These are phyloP conservation scores for Penicillium sp. DNA, from an alignment of 2,329 filamentous ascomycete species.

Conservation along the genomic window DNA sequence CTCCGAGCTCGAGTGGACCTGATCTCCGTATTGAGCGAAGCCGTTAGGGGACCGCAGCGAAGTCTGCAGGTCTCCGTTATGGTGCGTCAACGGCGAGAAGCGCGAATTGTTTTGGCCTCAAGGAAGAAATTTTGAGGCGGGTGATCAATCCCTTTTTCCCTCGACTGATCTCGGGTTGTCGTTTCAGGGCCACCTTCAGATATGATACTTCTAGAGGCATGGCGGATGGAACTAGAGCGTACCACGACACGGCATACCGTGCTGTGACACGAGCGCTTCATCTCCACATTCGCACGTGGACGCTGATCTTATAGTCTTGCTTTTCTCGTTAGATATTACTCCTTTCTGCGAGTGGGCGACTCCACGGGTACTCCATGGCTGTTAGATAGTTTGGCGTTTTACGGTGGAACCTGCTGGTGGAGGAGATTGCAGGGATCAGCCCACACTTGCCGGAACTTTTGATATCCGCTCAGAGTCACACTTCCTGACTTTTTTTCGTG, in stretches of 20 bases:
- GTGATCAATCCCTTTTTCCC: background rate
- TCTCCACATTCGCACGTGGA: constrained; percentile 14
- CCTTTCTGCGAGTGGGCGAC: background rate
- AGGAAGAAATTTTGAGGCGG: background rate
- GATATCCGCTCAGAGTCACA: constrained; percentile 7
- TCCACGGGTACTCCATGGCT: constrained; percentile 9
- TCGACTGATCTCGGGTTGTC: background rate
- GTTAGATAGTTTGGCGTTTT: constrained; percentile 4
- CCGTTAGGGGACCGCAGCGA: constrained; percentile 26
- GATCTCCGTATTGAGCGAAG: constrained; percentile 13
- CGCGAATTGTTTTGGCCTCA: background rate
- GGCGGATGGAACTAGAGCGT: constrained; percentile 14
- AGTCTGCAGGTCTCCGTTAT: constrained; percentile 7
- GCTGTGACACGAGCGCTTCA: background rate
- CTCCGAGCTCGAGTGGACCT: constrained; percentile 16
- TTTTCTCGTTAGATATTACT: background rate
- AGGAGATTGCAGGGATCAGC: constrained; percentile 29
- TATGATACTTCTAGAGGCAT: background rate
- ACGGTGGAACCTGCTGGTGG: constrained; percentile 10
- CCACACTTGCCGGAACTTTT: constrained; percentile 19
- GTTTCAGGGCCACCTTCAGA: background rate
- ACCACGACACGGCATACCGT: background rate
- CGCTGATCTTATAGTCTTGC: constrained; percentile 20
- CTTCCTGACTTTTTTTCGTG: constrained; percentile 7
- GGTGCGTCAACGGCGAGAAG: constrained; percentile 1